Evolutionary conservation across 192 early-diverging fungal genomes (phyloP).

Genomic region (Phlyctochytrium planicorne): DNA sequence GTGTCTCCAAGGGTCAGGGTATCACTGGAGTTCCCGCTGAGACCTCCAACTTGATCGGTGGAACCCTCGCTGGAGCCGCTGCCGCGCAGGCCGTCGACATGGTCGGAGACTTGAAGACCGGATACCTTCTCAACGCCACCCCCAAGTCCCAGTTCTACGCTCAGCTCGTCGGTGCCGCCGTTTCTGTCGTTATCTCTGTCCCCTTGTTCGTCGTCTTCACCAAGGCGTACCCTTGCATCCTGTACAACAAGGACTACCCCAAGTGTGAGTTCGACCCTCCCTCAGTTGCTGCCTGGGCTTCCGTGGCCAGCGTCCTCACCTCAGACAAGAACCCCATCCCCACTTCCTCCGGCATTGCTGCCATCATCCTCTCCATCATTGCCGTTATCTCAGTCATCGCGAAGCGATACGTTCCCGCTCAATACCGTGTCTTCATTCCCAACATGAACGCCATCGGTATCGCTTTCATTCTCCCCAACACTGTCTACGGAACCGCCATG

Average conservation of each 20-base stretch:
- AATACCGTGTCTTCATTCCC: slow-evolving; percentile 52
- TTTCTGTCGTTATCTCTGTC: slow-evolving; percentile 57
- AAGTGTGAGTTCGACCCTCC: slow-evolving; percentile 43
- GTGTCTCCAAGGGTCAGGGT: slow-evolving; percentile 62
- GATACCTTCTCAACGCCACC: slow-evolving; percentile 76
- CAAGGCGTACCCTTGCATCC: slow-evolving; percentile 64
- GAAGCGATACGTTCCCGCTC: slow-evolving; percentile 47
- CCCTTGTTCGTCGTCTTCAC: slow-evolving; percentile 61
- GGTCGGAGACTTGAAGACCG: slow-evolving; percentile 84
- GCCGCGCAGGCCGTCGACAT: slow-evolving; percentile 68
- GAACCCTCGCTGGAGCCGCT: slow-evolving; percentile 74
- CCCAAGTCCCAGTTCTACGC: slow-evolving; percentile 83
- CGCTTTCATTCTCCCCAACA: slow-evolving; percentile 26
- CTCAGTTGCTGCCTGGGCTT: slow-evolving; percentile 43
- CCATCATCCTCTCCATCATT: slow-evolving; percentile 39
- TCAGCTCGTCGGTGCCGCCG: slow-evolving; percentile 76
- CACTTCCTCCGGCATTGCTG: slow-evolving; percentile 32
- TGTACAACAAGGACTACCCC: slow-evolving; percentile 11
- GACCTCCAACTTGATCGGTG: slow-evolving; percentile 72
- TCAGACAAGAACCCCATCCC: slow-evolving; percentile 34
- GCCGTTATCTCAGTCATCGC: slow-evolving; percentile 42
- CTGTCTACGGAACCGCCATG: slow-evolving; percentile 28
- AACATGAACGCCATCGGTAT: slow-evolving; percentile 53
- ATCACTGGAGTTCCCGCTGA: slow-evolving; percentile 41
- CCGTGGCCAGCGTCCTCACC: slow-evolving; percentile 25